A percentile compares a stretch with the other conserved stretches of the same genome.
These are phyloP conservation scores for Citrus inodora DNA, from an alignment of 345 rosid genomes.

Conservation along the genomic window DNA sequence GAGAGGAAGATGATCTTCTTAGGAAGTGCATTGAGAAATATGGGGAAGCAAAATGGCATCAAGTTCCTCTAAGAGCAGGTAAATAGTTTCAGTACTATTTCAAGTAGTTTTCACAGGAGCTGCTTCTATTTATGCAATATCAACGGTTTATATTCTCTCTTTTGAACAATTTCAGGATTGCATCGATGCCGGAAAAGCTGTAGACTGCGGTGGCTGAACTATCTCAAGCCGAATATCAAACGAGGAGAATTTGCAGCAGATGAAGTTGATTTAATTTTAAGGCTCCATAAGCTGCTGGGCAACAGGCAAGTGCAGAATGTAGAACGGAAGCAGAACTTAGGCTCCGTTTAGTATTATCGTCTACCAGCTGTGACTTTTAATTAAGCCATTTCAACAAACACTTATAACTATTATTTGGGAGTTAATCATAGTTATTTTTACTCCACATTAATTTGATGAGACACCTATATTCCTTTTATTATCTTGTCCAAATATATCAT, in stretches of 20 bases:
- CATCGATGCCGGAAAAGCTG: conserved; percentile 26
- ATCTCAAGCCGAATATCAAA: conserved; percentile 25
- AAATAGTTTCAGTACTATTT: not conserved
- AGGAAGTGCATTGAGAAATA: conserved; percentile 29
- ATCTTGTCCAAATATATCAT: no score
- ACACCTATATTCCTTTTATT: no score
- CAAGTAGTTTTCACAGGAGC: no score
- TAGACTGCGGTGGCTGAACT: conserved; percentile 23
- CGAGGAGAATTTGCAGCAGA: conserved; percentile 23
- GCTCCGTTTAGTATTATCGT: no score
- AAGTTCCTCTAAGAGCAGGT: conserved; percentile 41
- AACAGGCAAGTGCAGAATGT: conserved; percentile 8
- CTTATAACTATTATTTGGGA: no score
- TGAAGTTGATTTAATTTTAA: conserved; percentile 22
- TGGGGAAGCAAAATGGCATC: conserved; percentile 55
- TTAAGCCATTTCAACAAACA: no score
- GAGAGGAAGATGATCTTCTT: conserved; percentile 48
- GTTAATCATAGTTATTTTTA: no score
- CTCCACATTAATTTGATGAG: no score
- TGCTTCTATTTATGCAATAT: no score
- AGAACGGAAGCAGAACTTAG: no score
- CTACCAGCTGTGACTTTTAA: no score
- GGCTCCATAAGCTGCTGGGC: conserved; percentile 22
- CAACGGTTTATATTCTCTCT: no score
- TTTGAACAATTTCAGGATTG: conserved; percentile 9